phyloP scores from a whole-genome alignment of 495 filamentous ascomycete genomes.

The Tuber indicum region DNA sequence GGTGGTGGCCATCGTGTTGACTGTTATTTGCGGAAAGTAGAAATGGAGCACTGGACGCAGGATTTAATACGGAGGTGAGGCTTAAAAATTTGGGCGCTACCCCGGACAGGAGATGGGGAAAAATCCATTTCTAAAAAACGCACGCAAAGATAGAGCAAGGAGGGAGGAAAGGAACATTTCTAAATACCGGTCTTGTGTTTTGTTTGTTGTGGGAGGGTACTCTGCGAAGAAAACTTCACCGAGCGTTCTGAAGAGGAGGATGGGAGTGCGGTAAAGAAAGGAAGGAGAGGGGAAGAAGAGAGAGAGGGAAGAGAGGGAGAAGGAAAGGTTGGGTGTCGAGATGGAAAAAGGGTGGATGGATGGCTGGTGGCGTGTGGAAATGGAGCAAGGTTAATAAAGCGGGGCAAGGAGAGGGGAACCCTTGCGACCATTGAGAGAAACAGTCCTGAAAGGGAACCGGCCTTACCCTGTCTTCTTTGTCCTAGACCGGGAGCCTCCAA shows the following conservation, averaged over 20 bases:
- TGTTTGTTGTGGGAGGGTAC: not conserved
- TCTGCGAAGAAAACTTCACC: not conserved
- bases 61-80: conserved; percentile 15
- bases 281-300: not conserved
- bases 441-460: not conserved
- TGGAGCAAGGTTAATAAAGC: not conserved
- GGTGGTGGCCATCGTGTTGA: conserved; percentile 23
- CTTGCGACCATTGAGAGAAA: not conserved
- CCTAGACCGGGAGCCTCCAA: no score
- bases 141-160: not conserved
- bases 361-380: conserved; percentile 17
- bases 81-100: not conserved
- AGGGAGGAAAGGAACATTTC: conserved; percentile 11
- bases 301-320: not conserved
- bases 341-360: not conserved
- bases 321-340: not conserved
- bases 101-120: conserved; percentile 8
- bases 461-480: not conserved
- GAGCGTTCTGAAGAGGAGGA: not conserved
- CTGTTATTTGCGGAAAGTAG: conserved; percentile 4
- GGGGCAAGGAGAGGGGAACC: not conserved
- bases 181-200: conserved; percentile 1
- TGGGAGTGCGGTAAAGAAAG: conserved; percentile 3
- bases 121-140: conserved; percentile 22
- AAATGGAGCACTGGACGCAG: conserved; percentile 13